phyloP scores from a whole-genome alignment of 2,329 filamentous ascomycete species.

The Penicillium palitans region DNA sequence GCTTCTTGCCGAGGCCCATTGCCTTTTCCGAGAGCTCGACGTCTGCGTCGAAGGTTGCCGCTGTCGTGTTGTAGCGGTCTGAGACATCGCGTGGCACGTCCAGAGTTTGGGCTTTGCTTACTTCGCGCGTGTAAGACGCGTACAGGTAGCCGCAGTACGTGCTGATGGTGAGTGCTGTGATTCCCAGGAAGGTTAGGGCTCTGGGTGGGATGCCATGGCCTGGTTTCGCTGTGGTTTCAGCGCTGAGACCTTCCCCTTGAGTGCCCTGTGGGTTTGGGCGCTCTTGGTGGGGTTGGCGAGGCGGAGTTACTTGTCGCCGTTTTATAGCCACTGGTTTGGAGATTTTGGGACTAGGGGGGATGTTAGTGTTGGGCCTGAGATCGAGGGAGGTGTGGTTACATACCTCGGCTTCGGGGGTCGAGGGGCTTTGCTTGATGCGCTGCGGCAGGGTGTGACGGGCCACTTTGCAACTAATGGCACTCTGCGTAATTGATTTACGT shows the following conservation, averaged over 20 bases:
- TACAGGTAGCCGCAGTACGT: slow-evolving; percentile 48
- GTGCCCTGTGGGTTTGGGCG: not conserved
- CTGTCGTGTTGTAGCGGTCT: slow-evolving; percentile 48
- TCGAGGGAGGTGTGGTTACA: slow-evolving; percentile 4
- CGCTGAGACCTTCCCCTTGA: slow-evolving; percentile 9
- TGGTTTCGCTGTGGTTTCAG: slow-evolving; percentile 3
- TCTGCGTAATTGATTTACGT: slow-evolving; percentile 25
- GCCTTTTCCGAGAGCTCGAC: slow-evolving; percentile 47
- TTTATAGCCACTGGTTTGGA: slow-evolving; percentile 5
- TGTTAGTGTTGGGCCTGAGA: not conserved
- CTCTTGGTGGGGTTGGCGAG: not conserved
- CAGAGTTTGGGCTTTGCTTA: slow-evolving; percentile 34
- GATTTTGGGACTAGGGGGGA: slow-evolving; percentile 8
- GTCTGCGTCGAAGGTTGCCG: slow-evolving; percentile 47
- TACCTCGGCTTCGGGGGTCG: slow-evolving; percentile 24
- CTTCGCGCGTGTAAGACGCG: slow-evolving; percentile 42
- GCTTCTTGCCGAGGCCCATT: slow-evolving; percentile 44
- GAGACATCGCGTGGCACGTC: slow-evolving; percentile 46
- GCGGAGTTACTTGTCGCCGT: not conserved
- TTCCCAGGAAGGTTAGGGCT: slow-evolving; percentile 40
- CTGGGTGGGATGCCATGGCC: slow-evolving; percentile 31
- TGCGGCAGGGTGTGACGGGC: slow-evolving; percentile 14
- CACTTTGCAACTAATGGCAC: slow-evolving; percentile 24
- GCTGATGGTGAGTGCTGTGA: slow-evolving; percentile 44
- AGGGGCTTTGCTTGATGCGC: slow-evolving; percentile 20